Evolutionary conservation across 495 filamentous ascomycete genomes (phyloP).

Genomic region (Aspergillus incahuasiensis): DNA sequence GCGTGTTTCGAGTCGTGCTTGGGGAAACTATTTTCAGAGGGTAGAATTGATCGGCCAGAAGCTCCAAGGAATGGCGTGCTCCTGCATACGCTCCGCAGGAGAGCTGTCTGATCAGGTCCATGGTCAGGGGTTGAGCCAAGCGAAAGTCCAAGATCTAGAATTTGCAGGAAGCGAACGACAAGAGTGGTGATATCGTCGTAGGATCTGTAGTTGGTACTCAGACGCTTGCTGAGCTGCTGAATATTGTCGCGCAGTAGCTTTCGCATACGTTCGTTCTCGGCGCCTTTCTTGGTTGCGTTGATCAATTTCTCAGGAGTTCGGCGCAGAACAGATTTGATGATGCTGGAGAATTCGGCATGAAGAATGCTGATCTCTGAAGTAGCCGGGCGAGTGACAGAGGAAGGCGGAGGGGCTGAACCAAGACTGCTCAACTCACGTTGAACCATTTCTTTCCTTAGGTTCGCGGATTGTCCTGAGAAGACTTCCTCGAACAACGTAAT

Average conservation of each 20-base stretch:
- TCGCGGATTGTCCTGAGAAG: slow-evolving; percentile 64
- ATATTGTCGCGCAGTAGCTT: slow-evolving; percentile 68
- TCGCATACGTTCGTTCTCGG: slow-evolving; percentile 29
- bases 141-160: slow-evolving; percentile 71
- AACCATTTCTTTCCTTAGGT: slow-evolving; percentile 56
- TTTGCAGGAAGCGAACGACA: slow-evolving; percentile 73
- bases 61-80: slow-evolving; percentile 64
- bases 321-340: slow-evolving; percentile 61
- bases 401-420: slow-evolving; percentile 55
- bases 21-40: slow-evolving; percentile 5
- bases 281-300: slow-evolving; percentile 8
- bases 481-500: slow-evolving; percentile 59
- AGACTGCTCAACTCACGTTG: slow-evolving; percentile 54
- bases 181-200: slow-evolving; percentile 84
- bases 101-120: slow-evolving; percentile 19
- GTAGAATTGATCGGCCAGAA: slow-evolving; percentile 23
- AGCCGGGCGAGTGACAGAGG: slow-evolving; percentile 69
- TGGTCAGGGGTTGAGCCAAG: slow-evolving; percentile 41
- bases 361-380: slow-evolving; percentile 63
- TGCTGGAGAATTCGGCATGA: slow-evolving; percentile 75
- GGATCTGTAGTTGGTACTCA: slow-evolving; percentile 61
- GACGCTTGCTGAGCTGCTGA: slow-evolving; percentile 57
- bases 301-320: slow-evolving; percentile 47
- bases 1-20: slow-evolving; percentile 34
- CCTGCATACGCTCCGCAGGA: slow-evolving; percentile 39